Base-by-base conservation (phyloP, 441 rosid species). In the Kokia cookei region DNA sequence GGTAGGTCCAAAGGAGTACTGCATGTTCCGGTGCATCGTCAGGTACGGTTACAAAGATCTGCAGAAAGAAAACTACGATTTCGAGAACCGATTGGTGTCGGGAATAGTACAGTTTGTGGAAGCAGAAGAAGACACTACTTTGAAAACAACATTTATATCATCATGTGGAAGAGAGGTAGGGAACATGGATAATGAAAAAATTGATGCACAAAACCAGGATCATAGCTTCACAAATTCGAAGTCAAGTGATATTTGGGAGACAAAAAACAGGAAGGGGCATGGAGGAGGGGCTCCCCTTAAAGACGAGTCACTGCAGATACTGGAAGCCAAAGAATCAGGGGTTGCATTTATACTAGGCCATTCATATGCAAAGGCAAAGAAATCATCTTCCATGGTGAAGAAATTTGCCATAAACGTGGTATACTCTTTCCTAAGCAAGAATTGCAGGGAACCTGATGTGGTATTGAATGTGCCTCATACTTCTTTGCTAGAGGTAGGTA, bases 11-110 rank as follows among this genome's bases (percentile, higher is more conserved):
- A 88, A 84, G 78, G 90, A 87, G 74, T 84, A 82, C 74, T 83
- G 90, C 66, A 87, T 90, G 89, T 88, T 90, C 73, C 85, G 91
- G 68, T 86, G 91, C 81, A 86, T 87, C 68, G 83, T 85, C 65
- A 85, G 91, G 78, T 87, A 84, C 58, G 91, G 91, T 32, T 88
- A 90, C 85, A 90, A 81, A 78, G 91, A 88, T 73, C 76, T 84
- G 58, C 93, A 84, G 32, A 86, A 87, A 73, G 95, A 90, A 76
- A 85, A 84, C 82, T 82, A 87, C 73, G 85, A 87, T 57, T 90
- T 90, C 35, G 95, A 90, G 78, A 81, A 78, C 78, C 80, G 81
- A 76, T 76, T 90, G 80, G 85, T 90, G 6, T 74, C 85, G 1
- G 88, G 82, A 22, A 79, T 88, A 65, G 58, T 84, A 1, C 81